A percentile compares a stretch with the other conserved stretches of the same genome.
These are phyloP conservation scores for Boletellus ananiceps DNA, from an alignment of 768 basidiomycete genomes.

Conservation along the genomic window DNA sequence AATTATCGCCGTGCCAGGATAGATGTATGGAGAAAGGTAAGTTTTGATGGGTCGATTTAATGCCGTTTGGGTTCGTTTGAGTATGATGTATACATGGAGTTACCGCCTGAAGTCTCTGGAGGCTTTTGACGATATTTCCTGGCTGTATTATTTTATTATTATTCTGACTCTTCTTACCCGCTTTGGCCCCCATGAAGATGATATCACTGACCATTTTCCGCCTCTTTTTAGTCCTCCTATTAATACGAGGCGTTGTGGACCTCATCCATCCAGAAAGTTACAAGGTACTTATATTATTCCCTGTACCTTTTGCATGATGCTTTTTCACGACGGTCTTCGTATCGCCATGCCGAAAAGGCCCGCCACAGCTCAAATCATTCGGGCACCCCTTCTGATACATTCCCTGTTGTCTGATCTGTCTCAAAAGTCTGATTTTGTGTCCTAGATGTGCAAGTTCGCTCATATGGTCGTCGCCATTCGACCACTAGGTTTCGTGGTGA, in stretches of 20 bases:
- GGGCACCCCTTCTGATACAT: constrained; percentile 71
- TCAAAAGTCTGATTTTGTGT: not conserved
- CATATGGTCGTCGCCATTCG: not conserved
- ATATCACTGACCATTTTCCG: not conserved
- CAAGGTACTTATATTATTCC: constrained; percentile 8
- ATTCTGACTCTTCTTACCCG: constrained; percentile 42
- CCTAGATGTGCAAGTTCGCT: not conserved
- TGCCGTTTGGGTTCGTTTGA: not conserved
- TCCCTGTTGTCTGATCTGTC: not conserved
- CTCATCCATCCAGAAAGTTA: not conserved
- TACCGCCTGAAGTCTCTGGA: constrained; percentile 71
- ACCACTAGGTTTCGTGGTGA: constrained; percentile 2
- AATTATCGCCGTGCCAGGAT: not conserved
- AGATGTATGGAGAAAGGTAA: not conserved
- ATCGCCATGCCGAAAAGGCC: constrained; percentile 81
- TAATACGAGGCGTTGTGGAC: not conserved
- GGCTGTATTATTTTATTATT: constrained; percentile 69
- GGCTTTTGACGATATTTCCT: constrained; percentile 63
- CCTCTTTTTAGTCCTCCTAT: not conserved
- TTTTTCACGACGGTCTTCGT: constrained; percentile 88
- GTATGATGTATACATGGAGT: constrained; percentile 52
- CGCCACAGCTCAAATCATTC: constrained; percentile 82
- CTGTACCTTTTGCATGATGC: constrained; percentile 13
- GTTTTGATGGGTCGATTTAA: not conserved
- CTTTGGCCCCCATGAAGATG: not conserved